Evolutionary conservation across 2,329 filamentous ascomycete species (phyloP), one percentile per base, ranked within the genome.

Genomic region (Mariannaea elegans): DNA sequence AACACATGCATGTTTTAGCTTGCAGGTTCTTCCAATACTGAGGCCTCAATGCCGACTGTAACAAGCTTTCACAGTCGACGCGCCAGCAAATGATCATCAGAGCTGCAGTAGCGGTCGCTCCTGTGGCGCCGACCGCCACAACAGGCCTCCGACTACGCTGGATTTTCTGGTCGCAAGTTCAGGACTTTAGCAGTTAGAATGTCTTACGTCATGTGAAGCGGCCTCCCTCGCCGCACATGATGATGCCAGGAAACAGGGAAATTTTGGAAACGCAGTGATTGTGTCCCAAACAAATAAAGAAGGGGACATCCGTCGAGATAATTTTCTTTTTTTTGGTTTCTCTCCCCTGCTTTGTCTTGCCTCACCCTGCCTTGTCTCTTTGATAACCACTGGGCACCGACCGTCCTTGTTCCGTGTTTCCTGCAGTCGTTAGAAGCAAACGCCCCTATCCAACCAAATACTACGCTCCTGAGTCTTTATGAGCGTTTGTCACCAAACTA

Each of bases 371-470:
- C 41, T 61, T 49, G 27, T 47, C 47, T 29, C 29, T 13, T 54
- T 41, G 21, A 19, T 56, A 52, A 54, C 48, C 65, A 56, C 54
- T 56, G 58, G 31, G 32, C 3, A 19, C 29, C 3, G 19, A 29
- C 42, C 45, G 23, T 36, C 54, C 55, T 65, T 63, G 48, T 63
- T 65, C 45, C 56, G 66, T 69, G 68, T 58, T 53, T 72, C 54
- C 62, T 66, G 64, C 69, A 70, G 71, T 67, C 63, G 42, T 54
- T 64, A 31, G 61, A 38, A 44, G 39, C 65, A 64, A 62, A 39
- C 50, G 42, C 46, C 50, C 49, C 36, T 52, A 21, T 44, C 64
- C 61, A 67, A 64, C 67, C 59, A 36, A 32, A 27, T 24, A 31
- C 2, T 12, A 8, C 61, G 53, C 50, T 39, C 34, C 51, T 59